phyloP scores from a whole-genome alignment of 2,329 filamentous ascomycete species.

The Eutypa lata region DNA sequence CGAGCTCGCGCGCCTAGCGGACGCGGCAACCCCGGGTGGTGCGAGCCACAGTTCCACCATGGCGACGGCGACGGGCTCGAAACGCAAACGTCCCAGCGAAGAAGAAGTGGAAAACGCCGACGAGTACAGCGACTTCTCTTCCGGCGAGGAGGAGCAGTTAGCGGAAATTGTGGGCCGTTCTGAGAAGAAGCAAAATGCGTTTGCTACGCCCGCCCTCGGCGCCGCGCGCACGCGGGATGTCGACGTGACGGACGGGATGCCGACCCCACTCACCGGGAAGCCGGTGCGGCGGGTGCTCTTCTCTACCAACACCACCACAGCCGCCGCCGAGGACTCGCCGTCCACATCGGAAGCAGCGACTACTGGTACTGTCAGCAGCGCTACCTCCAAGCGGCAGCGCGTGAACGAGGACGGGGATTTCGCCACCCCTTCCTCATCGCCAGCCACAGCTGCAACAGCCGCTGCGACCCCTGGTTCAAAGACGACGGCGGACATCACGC shows the following conservation, averaged over 20 bases:
- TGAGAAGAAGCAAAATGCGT: slow-evolving; percentile 7
- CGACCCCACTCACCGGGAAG: slow-evolving; percentile 25
- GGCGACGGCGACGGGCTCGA: slow-evolving; percentile 10
- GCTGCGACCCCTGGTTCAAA: slow-evolving; percentile 1
- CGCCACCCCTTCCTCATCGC: background rate
- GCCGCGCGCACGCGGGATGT: slow-evolving; percentile 5
- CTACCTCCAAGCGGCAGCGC: slow-evolving; percentile 16
- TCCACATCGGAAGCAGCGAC: slow-evolving; percentile 1
- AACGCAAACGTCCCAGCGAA: slow-evolving; percentile 20
- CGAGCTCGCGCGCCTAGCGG: slow-evolving; percentile 2
- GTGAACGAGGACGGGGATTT: slow-evolving; percentile 6
- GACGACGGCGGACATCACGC: slow-evolving; percentile 30
- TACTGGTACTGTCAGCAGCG: background rate
- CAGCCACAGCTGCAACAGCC: background rate
- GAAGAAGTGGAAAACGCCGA: slow-evolving; percentile 12
- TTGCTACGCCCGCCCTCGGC: slow-evolving; percentile 12
- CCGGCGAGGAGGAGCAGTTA: slow-evolving; percentile 24
- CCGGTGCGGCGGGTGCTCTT: slow-evolving; percentile 25
- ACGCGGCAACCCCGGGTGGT: background rate
- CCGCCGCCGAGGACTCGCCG: slow-evolving; percentile 1
- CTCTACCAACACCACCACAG: too few species aligned
- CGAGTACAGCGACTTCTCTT: slow-evolving; percentile 24
- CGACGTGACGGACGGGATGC: slow-evolving; percentile 14
- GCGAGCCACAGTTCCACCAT: slow-evolving; percentile 3
- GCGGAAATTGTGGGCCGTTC: slow-evolving; percentile 18